phyloP scores from a whole-genome alignment of 2,329 filamentous ascomycete genomes.

The Fusarium sp. region DNA sequence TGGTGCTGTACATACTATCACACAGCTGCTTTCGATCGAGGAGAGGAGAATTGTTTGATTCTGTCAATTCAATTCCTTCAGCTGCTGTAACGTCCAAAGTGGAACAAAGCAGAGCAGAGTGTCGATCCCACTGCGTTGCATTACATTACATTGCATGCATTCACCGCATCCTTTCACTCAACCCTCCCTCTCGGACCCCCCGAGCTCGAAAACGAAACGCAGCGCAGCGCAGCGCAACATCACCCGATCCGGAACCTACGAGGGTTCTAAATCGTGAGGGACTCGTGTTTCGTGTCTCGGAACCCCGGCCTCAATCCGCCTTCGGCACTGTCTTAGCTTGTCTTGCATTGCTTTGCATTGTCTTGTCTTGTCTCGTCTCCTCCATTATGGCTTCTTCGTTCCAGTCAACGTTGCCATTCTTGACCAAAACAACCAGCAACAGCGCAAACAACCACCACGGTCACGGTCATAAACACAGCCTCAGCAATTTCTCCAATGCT shows the following conservation, averaged over 20 bases:
- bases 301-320: slow-evolving; percentile 23
- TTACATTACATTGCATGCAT: slow-evolving; percentile 31
- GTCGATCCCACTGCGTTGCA: slow-evolving; percentile 35
- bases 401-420: slow-evolving; percentile 54
- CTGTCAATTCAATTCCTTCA: not conserved
- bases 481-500: slow-evolving; percentile 50
- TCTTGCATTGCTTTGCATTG: slow-evolving; percentile 4
- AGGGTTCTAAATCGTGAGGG: slow-evolving; percentile 23
- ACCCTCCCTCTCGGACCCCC: slow-evolving; percentile 26
- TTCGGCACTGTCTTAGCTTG: slow-evolving; percentile 14
- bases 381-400: slow-evolving; percentile 43
- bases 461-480: slow-evolving; percentile 48
- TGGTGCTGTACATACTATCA: slow-evolving; percentile 2
- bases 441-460: slow-evolving; percentile 17
- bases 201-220: slow-evolving; percentile 10
- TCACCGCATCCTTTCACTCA: slow-evolving; percentile 38
- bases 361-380: slow-evolving; percentile 10
- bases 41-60: slow-evolving; percentile 17
- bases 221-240: slow-evolving; percentile 18
- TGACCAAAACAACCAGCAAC: slow-evolving; percentile 49
- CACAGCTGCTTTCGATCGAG: slow-evolving; percentile 10
- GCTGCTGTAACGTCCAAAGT: slow-evolving; percentile 29
- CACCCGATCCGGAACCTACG: slow-evolving; percentile 34
- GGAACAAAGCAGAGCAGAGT: slow-evolving; percentile 18
- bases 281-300: slow-evolving; percentile 31